These are phyloP conservation scores for Venturiaceae sp. DNA, from an alignment of 2,329 filamentous ascomycete species.

Conservation along the genomic window DNA sequence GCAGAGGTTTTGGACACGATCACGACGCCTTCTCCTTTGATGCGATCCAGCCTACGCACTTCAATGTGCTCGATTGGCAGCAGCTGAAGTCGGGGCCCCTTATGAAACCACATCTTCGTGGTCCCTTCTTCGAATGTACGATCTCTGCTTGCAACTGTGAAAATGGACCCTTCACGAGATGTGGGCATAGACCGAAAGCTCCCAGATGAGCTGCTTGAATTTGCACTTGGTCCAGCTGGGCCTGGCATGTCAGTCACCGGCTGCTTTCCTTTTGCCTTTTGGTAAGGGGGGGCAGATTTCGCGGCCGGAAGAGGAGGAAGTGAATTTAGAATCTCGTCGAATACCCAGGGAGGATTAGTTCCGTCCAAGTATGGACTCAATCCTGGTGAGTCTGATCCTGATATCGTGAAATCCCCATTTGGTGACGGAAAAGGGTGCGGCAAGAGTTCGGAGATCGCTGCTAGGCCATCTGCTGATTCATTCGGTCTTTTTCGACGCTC, in stretches of 20 bases:
- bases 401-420: neutral
- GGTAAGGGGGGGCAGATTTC: neutral
- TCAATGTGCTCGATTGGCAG: conserved; percentile 1
- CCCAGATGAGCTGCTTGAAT: conserved; percentile 1
- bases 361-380: neutral
- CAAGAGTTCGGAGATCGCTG: neutral
- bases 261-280: neutral
- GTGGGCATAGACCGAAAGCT: conserved; percentile 5
- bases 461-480: neutral
- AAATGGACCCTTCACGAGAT: conserved; percentile 6
- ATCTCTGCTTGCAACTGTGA: neutral
- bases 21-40: neutral
- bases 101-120: conserved; percentile 4
- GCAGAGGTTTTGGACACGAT: conserved; percentile 1
- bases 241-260: neutral
- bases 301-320: neutral
- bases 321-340: neutral
- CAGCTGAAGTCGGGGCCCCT: neutral
- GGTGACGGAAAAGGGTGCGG: neutral
- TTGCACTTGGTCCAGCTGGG: neutral
- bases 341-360: neutral
- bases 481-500: neutral
- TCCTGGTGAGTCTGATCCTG: neutral
- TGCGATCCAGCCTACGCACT: conserved; percentile 1
- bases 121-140: conserved; percentile 1